phyloP scores from a whole-genome alignment of 257 asterid species.

The Marsdenia floribunda region DNA sequence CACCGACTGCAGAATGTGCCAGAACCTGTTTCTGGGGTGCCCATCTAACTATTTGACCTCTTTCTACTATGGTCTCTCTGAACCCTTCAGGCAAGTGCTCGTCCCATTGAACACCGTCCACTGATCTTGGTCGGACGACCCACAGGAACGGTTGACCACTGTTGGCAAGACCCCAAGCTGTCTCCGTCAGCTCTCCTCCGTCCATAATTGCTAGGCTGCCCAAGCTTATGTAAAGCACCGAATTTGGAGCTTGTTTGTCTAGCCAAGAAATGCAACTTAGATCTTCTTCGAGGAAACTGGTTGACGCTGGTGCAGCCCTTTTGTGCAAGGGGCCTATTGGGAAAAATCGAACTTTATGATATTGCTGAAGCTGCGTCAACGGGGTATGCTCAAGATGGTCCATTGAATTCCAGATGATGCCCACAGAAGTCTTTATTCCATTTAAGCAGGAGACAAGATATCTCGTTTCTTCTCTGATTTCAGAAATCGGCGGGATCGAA shows the following conservation, averaged over 20 bases:
- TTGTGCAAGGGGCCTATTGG: conserved; percentile 35
- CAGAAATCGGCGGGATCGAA: not conserved
- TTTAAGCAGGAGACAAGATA: not conserved
- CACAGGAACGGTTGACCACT: conserved; percentile 28
- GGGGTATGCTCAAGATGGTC: conserved; percentile 25
- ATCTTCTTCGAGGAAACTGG: conserved; percentile 25
- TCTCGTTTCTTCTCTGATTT: conserved; percentile 4
- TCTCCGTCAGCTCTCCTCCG: conserved; percentile 23
- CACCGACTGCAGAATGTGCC: conserved; percentile 27
- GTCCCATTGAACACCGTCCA: conserved; percentile 8
- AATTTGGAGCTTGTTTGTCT: conserved; percentile 19
- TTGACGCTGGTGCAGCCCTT: conserved; percentile 14
- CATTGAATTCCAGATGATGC: conserved; percentile 25
- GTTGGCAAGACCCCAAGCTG: conserved; percentile 30
- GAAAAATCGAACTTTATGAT: conserved; percentile 27
- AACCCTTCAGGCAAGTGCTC: conserved; percentile 23
- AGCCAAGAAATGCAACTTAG: conserved; percentile 25
- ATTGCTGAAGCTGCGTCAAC: conserved; percentile 14
- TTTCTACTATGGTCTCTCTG: not conserved
- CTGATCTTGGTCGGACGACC: conserved; percentile 22
- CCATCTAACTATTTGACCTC: conserved; percentile 30
- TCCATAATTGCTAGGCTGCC: conserved; percentile 25
- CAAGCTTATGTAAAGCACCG: conserved; percentile 30
- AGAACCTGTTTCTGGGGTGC: conserved; percentile 31
- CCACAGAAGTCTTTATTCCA: conserved; percentile 19